Base-by-base conservation (phyloP, 345 rosid genomes). In the Brassica incana region DNA sequence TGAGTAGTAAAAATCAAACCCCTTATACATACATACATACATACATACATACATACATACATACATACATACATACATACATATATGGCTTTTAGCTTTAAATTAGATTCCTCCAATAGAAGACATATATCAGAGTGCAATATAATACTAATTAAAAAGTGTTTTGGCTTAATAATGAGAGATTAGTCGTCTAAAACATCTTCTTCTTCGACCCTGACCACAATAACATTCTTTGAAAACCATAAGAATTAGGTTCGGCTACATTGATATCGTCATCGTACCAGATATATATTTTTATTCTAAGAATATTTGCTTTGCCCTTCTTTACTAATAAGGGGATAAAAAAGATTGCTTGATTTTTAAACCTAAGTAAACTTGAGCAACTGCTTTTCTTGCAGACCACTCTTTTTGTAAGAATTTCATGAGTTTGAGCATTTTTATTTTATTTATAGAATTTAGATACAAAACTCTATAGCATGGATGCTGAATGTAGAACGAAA, bases 321-420 rank as follows among this genome's bases (percentile, higher is more conserved):
- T 36, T 68, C 48, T 69, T 80, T 73, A 74, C 75, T 68, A 15
- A 48, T n/a, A 71, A 38, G 2, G 38, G 69, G 65, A 25, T 79
- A 69, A 63, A 33, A 67, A 73, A 7, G 78, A 73, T 78, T 78
- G 77, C 74, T 33, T 67, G 56, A 45, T 78, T 73, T 72, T 67
- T 40, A 66, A 45, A 72, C 78, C 69, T 32, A 32, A 73, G 78
- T 79, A 79, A 73, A 67, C 65, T 73, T 59, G 33, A 60, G 20
- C 15, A 61, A 33, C 65, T 68, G 69, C 78, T 79, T 79, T 67
- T 73, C 58, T 60, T 68, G 69, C 64, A 60, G 14, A 61, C 82
- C 82, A 73, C 45, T 79, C 70, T 43, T 79, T 73, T 73, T 59
- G 77, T 45, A 65, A 65, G 71, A 35, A 65, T 3, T 20, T 40